Evolutionary conservation across 1,284 basidiomycete species (phyloP).

Genomic region (Tilletia caries): DNA sequence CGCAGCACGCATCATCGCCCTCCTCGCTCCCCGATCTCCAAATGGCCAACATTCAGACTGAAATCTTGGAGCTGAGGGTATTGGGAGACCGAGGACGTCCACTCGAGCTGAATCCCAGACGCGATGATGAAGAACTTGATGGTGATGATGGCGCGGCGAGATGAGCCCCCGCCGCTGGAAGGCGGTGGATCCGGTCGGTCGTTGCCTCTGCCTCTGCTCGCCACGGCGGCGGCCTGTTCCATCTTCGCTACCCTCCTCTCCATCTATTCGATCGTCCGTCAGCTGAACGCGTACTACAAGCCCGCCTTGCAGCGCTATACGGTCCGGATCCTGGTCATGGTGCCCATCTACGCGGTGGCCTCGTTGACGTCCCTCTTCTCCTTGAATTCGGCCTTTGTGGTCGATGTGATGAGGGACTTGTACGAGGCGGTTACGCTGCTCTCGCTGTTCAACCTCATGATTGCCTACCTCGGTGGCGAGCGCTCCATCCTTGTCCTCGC

Average conservation of each 20-base stretch:
- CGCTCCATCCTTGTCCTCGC: slow-evolving; percentile 83
- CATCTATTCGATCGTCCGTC: slow-evolving; percentile 75
- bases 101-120: too few species aligned
- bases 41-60: too few species aligned
- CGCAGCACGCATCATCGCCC: too few species aligned
- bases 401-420: slow-evolving; percentile 88
- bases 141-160: too few species aligned
- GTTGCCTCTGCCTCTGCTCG: slow-evolving; percentile 61
- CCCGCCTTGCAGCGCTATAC: slow-evolving; percentile 68
- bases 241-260: slow-evolving; percentile 68
- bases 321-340: slow-evolving; percentile 94
- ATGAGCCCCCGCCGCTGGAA: slow-evolving; percentile 3
- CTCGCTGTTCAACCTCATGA: slow-evolving; percentile 58
- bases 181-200: slow-evolving; percentile 58
- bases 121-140: too few species aligned
- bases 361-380: slow-evolving; percentile 92
- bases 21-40: too few species aligned
- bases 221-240: slow-evolving; percentile 64
- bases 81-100: too few species aligned
- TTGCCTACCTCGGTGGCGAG: slow-evolving; percentile 82
- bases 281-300: slow-evolving; percentile 65
- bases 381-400: slow-evolving; percentile 89
- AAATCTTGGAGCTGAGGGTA: too few species aligned
- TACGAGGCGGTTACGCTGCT: slow-evolving; percentile 78
- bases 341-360: slow-evolving; percentile 84